Base-by-base conservation (phyloP, 257 asterid species). In the Prunella vulgaris region DNA sequence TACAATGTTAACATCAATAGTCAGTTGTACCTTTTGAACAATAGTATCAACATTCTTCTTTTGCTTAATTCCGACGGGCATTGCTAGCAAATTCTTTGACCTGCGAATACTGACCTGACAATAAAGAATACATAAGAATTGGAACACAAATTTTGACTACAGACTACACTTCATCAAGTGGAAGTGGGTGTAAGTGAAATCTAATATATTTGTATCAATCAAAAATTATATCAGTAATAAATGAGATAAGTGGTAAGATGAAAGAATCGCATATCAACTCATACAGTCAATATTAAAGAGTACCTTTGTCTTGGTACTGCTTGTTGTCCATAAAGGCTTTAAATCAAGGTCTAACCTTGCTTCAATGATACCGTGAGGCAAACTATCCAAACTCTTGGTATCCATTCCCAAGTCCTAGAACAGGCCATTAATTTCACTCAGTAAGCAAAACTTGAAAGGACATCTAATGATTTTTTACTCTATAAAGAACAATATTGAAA, bases 21-120 rank as follows among this genome's bases (percentile, higher is more conserved):
- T 44, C 56, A 52, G 71, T 33, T 58, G 42, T 84, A 92, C 97
- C 95, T 87, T 92, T 72, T 35, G 84, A 58, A 83, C 86, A 61
- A 89, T 78, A 35, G 74, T 78, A 78, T 92, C 78, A 61, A 92
- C 97, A 72, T 85, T 89, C 79, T 64, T 59, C 82, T 87, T 92
- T 84, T 92, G 97, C 71, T 81, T 81, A 63, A 92, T 85, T 68
- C 97, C 97, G 73, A 89, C 96, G 40, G 97, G 96, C 66, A 92
- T 81, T 62, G 97, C 97, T 70, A 92, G 77, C 77, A 92, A 84
- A 73, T 83, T 78, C 24, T 46, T 81, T 51, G 83, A 78, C 56
- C 81, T 56, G 32, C 71, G 74, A 59, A 38, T 66, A 24, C 63
- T 74, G 61, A 46, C 90, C 96, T 92, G 87, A 62, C 80, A 74